Conservation (phyloP, 148 eudicot genomes). For the Cornus controversa region DNA sequence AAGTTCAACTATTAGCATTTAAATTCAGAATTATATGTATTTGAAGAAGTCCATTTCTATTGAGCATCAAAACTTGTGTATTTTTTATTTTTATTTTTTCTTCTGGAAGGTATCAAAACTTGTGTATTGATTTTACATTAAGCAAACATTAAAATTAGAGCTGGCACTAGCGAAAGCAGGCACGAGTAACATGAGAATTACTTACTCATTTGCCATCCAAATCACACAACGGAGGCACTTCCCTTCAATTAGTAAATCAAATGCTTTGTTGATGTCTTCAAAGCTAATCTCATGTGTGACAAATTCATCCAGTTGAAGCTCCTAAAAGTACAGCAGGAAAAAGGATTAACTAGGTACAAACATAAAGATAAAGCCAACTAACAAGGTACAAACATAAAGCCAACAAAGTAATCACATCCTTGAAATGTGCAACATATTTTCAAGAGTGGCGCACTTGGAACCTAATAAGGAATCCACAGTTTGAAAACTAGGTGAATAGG, state of each 20-base stretch:
- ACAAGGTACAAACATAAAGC: background rate
- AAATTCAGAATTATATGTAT: no score
- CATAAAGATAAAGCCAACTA: background rate
- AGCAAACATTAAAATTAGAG: background rate
- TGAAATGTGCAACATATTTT: background rate
- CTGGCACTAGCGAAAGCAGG: background rate
- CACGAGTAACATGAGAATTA: background rate
- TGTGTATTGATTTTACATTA: background rate
- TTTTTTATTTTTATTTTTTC: no score
- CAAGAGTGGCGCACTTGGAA: no score
- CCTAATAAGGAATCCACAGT: no score
- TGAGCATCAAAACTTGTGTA: no score
- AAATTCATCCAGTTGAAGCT: conserved; percentile 45
- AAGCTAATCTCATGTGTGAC: conserved; percentile 52
- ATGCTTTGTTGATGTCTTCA: conserved; percentile 52
- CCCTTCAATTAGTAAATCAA: conserved; percentile 44
- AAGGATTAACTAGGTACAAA: background rate
- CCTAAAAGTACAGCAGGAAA: conserved; percentile 19
- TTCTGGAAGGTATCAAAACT: background rate
- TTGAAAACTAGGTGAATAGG: no score
- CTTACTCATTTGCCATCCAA: conserved; percentile 38
- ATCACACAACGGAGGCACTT: conserved; percentile 51
- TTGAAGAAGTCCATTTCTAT: no score
- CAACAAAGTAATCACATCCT: background rate
- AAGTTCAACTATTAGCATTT: no score